Percentiles rank a stretch among this genome's conserved stretches.
Evolutionary conservation across 2,329 filamentous ascomycete species (phyloP).

Genomic region (Aspergillus fischeri): DNA sequence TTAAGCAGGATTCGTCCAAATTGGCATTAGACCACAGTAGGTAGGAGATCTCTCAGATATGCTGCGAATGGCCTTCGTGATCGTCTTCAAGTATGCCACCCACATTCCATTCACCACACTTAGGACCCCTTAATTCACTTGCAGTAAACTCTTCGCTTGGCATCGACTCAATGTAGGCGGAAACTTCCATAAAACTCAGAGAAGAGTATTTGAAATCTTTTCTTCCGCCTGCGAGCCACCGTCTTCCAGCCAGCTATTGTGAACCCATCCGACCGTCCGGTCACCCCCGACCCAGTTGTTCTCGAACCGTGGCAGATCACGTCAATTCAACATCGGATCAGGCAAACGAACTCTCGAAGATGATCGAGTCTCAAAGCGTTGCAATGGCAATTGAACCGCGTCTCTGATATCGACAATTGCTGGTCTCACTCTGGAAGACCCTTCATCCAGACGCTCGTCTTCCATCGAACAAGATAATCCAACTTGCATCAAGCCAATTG

Average conservation of each 20-base stretch:
- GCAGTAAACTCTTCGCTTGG: constrained; percentile 2
- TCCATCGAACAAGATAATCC: constrained; percentile 4
- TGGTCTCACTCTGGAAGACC: constrained; percentile 7
- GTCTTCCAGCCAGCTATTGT: background rate
- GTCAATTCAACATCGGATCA: background rate
- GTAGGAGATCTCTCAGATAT: constrained; percentile 9
- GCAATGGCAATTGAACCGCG: constrained; percentile 5
- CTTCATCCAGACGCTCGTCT: constrained; percentile 4
- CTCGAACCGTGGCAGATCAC: background rate
- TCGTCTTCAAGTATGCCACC: constrained; percentile 15
- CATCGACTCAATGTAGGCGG: constrained; percentile 1
- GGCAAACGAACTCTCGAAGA: background rate
- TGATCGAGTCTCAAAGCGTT: background rate
- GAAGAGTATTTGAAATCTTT: constrained; percentile 2
- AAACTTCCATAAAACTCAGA: constrained; percentile 7
- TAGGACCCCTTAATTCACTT: constrained; percentile 11
- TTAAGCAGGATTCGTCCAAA: background rate
- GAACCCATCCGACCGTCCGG: background rate
- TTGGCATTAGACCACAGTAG: constrained; percentile 4
- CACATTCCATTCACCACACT: constrained; percentile 11
- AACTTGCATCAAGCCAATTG: background rate
- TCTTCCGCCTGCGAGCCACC: background rate
- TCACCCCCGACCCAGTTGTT: background rate
- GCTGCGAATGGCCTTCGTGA: constrained; percentile 15
- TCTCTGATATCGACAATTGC: constrained; percentile 6